A percentile compares a stretch with the other conserved stretches of the same genome.
phyloP scores from a whole-genome alignment of 202 grass and related monocot genomes.

The Panicum virgatum region DNA sequence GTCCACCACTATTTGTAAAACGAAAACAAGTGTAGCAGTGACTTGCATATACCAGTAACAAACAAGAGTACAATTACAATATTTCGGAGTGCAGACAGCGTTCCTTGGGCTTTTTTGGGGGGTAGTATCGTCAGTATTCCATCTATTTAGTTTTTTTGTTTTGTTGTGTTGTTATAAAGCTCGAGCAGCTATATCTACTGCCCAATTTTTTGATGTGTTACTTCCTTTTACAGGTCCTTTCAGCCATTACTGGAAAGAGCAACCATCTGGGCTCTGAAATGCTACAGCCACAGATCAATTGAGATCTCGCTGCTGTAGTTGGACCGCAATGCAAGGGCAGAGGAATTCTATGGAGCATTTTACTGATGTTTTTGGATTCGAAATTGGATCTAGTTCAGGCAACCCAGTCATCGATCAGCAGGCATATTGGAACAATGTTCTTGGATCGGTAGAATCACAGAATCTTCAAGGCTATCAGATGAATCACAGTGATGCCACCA shows the following conservation, averaged over 20 bases:
- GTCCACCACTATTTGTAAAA: neutral
- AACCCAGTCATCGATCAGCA: conserved; percentile 72
- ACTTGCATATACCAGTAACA: neutral
- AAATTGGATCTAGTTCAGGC: conserved; percentile 65
- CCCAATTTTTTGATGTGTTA: conserved; percentile 2
- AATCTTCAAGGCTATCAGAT: conserved; percentile 51
- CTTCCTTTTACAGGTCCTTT: conserved; percentile 6
- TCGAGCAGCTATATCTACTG: neutral
- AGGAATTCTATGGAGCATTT: conserved; percentile 74
- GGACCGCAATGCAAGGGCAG: conserved; percentile 78
- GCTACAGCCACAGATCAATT: conserved; percentile 25
- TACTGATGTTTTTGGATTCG: conserved; percentile 67
- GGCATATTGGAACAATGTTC: conserved; percentile 73
- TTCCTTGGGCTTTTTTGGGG: neutral
- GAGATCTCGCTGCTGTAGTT: neutral
- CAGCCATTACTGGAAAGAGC: neutral
- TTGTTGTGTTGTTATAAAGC: neutral
- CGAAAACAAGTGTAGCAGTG: conserved; percentile 4
- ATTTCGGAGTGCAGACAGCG: neutral
- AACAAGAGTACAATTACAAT: neutral
- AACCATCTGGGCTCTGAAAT: conserved; percentile 7
- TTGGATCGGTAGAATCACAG: conserved; percentile 64
- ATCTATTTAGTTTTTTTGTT: neutral
- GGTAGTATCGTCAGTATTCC: neutral
- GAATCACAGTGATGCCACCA: conserved; percentile 28